Evolutionary conservation across 208 protist genomes (phyloP).

Genomic region (Trypanosoma caninum): DNA sequence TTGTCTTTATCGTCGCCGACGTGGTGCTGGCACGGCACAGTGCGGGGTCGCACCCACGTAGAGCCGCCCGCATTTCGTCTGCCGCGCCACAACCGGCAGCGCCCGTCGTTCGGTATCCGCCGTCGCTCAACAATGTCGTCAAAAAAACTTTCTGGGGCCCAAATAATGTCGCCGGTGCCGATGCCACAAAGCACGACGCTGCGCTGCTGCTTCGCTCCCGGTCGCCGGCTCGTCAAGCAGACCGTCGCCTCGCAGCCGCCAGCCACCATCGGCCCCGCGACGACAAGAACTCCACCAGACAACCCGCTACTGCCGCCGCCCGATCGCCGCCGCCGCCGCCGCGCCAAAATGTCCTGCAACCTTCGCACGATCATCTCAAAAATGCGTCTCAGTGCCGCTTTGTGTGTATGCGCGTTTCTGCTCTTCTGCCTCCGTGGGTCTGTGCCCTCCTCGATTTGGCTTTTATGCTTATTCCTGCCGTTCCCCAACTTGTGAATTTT

Average conservation of each 20-base stretch:
- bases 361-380: conserved; percentile 3
- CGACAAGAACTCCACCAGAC: conserved; percentile 23
- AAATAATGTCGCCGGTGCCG: conserved; percentile 22
- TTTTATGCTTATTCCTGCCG: no score
- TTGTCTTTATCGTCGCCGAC: no score
- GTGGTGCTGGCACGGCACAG: conserved; percentile 34
- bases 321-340: not conserved
- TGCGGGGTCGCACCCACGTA: conserved; percentile 11
- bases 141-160: conserved; percentile 19
- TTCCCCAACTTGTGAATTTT: no score
- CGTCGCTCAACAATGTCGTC: conserved; percentile 13
- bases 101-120: conserved; percentile 6
- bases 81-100: conserved; percentile 29
- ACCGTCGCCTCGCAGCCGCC: conserved; percentile 40
- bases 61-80: not conserved
- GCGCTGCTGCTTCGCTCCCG: conserved; percentile 10
- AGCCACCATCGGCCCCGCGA: conserved; percentile 34
- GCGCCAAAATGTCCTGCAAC: conserved; percentile 4
- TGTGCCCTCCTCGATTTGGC: no score
- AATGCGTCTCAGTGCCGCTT: no score
- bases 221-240: conserved; percentile 2
- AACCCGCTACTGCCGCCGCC: not conserved
- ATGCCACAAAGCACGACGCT: conserved; percentile 27
- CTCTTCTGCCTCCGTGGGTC: no score
- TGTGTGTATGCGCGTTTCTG: no score